These are phyloP conservation scores for Pseudonitzschia multiseries DNA, from an alignment of 108 stramenopile species.

Conservation along the genomic window DNA sequence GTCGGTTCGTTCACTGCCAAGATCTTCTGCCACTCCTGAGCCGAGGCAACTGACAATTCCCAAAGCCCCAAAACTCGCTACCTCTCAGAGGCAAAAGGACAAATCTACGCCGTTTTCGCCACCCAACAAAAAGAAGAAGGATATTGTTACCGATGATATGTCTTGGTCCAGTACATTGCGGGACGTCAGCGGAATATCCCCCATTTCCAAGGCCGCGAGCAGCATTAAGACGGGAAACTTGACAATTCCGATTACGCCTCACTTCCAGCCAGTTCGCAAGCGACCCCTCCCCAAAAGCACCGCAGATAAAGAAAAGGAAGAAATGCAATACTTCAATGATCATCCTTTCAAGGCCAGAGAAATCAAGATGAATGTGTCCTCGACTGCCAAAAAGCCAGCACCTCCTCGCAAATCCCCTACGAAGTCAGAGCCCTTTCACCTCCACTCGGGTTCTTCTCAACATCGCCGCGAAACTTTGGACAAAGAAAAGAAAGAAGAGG, in stretches of 20 bases:
- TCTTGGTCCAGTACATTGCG: conserved; percentile 25
- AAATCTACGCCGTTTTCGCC: background rate
- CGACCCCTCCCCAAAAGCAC: conserved; percentile 44
- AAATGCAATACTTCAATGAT: conserved; percentile 43
- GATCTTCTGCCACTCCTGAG: background rate
- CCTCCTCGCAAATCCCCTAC: conserved; percentile 15
- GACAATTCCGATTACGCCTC: conserved; percentile 45
- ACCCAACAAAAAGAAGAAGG: background rate
- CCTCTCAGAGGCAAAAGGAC: conserved; percentile 6
- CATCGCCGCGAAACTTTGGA: background rate
- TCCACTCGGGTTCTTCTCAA: conserved; percentile 4
- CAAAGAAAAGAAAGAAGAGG: conserved; percentile 7
- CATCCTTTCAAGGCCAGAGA: conserved; percentile 53
- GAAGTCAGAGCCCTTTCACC: conserved; percentile 32
- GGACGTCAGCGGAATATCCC: conserved; percentile 11
- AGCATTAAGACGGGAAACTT: conserved; percentile 13
- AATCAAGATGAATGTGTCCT: background rate
- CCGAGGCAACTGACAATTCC: conserved; percentile 27
- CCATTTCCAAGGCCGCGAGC: conserved; percentile 17
- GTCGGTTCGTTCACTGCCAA: conserved; percentile 1
- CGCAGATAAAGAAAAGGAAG: conserved; percentile 40
- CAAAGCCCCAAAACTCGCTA: conserved; percentile 34
- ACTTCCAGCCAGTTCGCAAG: conserved; percentile 35
- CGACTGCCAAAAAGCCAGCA: conserved; percentile 1
- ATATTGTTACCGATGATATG: conserved; percentile 1